These are phyloP conservation scores for Fusarium sororula DNA, from an alignment of 2,329 filamentous ascomycete species.

Conservation along the genomic window DNA sequence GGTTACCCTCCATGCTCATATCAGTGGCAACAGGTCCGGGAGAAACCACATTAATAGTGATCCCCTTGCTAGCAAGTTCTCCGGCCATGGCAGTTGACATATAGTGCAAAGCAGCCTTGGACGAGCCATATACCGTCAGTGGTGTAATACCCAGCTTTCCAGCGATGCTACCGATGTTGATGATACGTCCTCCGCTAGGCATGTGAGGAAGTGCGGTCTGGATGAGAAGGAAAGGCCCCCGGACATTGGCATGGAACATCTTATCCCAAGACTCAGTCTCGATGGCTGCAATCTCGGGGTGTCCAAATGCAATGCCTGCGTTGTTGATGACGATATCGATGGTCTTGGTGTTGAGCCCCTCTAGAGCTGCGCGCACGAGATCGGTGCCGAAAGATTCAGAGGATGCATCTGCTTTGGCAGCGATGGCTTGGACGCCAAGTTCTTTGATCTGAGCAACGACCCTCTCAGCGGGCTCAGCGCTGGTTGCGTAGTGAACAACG, in stretches of 20 bases:
- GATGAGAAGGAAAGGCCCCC: conserved; percentile 45
- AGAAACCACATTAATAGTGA: not conserved
- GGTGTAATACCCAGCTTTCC: conserved; percentile 44
- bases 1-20: conserved; percentile 1
- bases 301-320: conserved; percentile 5
- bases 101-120: conserved; percentile 44
- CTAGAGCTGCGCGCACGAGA: not conserved
- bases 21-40: conserved; percentile 8
- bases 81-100: conserved; percentile 3
- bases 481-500: conserved; percentile 4
- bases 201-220: conserved; percentile 45
- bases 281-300: conserved; percentile 25
- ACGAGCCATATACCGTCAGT: conserved; percentile 46
- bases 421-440: not conserved
- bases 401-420: not conserved
- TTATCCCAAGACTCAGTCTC: not conserved
- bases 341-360: not conserved
- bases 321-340: conserved; percentile 8
- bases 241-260: conserved; percentile 20
- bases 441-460: not conserved
- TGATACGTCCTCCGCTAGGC: conserved; percentile 44
- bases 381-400: not conserved
- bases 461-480: not conserved
- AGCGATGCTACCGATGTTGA: conserved; percentile 47
- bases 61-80: conserved; percentile 4